A percentile compares a stretch with the other conserved stretches of the same genome.
Conservation (phyloP, 371 early-diverging fungal species). For the Actinomortierella wolfii region DNA sequence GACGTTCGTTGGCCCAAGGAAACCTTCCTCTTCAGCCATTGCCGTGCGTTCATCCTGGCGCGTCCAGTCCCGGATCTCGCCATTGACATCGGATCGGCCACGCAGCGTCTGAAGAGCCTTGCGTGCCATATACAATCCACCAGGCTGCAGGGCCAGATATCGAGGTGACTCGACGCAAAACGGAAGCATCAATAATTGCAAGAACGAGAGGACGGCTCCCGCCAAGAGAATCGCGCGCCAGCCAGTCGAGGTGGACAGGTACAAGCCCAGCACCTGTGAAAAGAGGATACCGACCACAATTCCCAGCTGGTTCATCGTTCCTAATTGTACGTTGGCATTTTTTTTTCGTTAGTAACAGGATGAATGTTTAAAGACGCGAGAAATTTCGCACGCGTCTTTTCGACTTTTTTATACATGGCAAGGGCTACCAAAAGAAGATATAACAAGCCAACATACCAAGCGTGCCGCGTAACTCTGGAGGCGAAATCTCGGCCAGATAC, state of each 20-base stretch:
- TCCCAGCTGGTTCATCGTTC: conserved; percentile 83
- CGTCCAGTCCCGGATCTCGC: conserved; percentile 69
- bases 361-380: neutral
- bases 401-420: neutral
- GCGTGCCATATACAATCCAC: conserved; percentile 60
- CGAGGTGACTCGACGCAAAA: conserved; percentile 85
- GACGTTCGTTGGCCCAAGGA: conserved; percentile 7
- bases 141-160: conserved; percentile 60
- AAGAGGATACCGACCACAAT: conserved; percentile 84
- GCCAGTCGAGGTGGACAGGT: conserved; percentile 57
- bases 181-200: conserved; percentile 67
- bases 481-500: conserved; percentile 88
- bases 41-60: conserved; percentile 49
- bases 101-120: conserved; percentile 61
- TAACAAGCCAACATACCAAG: conserved; percentile 49
- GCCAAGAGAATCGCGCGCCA: conserved; percentile 72
- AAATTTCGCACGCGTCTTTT: neutral
- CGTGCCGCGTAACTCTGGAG: conserved; percentile 72
- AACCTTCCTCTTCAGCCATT: conserved; percentile 39
- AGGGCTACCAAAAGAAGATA: no score
- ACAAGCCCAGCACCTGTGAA: conserved; percentile 67
- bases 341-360: conserved; percentile 1
- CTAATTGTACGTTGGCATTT: no score
- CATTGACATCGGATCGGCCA: conserved; percentile 60
- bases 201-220: conserved; percentile 59